A percentile compares a stretch with the other conserved stretches of the same genome.
Evolutionary conservation across 1,139 yeast genomes (phyloP).

Genomic region (Suhomyces bokatorum): DNA sequence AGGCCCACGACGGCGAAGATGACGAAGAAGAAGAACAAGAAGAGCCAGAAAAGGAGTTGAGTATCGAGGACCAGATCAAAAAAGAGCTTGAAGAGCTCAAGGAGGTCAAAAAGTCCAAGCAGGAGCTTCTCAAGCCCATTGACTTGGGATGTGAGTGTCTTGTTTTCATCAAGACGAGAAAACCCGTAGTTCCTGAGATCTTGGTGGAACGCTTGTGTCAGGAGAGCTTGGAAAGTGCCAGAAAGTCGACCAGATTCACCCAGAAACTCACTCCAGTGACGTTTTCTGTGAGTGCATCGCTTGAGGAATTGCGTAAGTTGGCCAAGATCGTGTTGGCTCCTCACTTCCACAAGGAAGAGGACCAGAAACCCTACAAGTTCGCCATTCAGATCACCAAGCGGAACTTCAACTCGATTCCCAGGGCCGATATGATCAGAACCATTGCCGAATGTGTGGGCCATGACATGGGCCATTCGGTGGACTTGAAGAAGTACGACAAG

Average conservation of each 20-base stretch:
- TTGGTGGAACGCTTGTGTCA: constrained; percentile 65
- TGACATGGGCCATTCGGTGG: constrained; percentile 73
- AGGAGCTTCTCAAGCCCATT: constrained; percentile 58
- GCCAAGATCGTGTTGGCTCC: constrained; percentile 60
- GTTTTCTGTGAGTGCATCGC: constrained; percentile 68
- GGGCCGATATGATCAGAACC: constrained; percentile 66
- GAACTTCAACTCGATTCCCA: constrained; percentile 70
- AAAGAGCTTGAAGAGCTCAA: constrained; percentile 65
- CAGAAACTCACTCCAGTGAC: constrained; percentile 83
- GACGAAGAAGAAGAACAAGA: constrained; percentile 30
- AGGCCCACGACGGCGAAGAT: constrained; percentile 31
- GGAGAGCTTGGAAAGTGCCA: constrained; percentile 52
- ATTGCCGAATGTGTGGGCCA: constrained; percentile 74
- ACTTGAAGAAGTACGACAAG: constrained; percentile 76
- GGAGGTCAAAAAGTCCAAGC: constrained; percentile 37
- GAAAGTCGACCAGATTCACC: constrained; percentile 66
- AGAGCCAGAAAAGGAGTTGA: constrained; percentile 18
- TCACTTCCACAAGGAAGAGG: constrained; percentile 58
- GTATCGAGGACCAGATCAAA: constrained; percentile 72
- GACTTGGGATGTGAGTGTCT: constrained; percentile 83
- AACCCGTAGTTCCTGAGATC: constrained; percentile 75
- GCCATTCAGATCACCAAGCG: constrained; percentile 82
- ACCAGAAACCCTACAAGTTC: constrained; percentile 57
- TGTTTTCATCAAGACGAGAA: constrained; percentile 75
- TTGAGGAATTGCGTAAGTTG: constrained; percentile 63